These are phyloP conservation scores for Cladophialophora immunda DNA, from an alignment of 2,329 filamentous ascomycete species.

Conservation along the genomic window DNA sequence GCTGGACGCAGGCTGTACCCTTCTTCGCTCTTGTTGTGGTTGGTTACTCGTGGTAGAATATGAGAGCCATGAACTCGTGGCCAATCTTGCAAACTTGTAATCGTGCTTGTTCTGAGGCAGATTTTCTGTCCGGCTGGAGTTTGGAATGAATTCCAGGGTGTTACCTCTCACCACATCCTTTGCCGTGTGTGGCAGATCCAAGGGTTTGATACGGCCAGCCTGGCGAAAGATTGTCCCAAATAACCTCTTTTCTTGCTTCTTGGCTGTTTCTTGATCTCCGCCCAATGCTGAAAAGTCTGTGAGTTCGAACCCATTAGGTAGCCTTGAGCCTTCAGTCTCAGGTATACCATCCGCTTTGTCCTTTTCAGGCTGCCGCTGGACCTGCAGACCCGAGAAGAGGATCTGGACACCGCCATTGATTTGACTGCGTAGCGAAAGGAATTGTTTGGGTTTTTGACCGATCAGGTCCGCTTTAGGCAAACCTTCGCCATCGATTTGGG, in stretches of 20 bases:
- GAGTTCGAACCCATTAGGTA: slow-evolving; percentile 78
- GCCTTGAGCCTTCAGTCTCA: slow-evolving; percentile 50
- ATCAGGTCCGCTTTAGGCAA: slow-evolving; percentile 14
- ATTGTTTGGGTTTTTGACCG: slow-evolving; percentile 22
- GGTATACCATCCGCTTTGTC: slow-evolving; percentile 1
- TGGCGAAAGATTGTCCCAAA: slow-evolving; percentile 57
- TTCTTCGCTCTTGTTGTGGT: slow-evolving; percentile 16
- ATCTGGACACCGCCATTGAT: slow-evolving; percentile 68
- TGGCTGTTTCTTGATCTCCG: slow-evolving; percentile 39
- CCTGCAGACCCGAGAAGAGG: slow-evolving; percentile 85
- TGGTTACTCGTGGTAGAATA: slow-evolving; percentile 42
- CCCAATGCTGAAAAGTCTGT: slow-evolving; percentile 57
- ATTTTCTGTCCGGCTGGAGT: slow-evolving; percentile 19
- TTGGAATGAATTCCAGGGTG: slow-evolving; percentile 27
- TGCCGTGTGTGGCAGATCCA: slow-evolving; percentile 52
- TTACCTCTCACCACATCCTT: slow-evolving; percentile 45
- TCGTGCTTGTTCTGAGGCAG: slow-evolving; percentile 49
- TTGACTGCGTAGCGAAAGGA: slow-evolving; percentile 38
- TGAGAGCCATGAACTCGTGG: slow-evolving; percentile 54
- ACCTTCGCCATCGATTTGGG: slow-evolving; percentile 22
- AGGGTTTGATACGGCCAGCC: slow-evolving; percentile 47
- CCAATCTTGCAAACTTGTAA: slow-evolving; percentile 51
- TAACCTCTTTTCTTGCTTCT: slow-evolving; percentile 48
- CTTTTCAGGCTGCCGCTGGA: slow-evolving; percentile 59
- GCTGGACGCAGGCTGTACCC: slow-evolving; percentile 12